These are phyloP conservation scores for Talaromyces amestolkiae DNA, from an alignment of 2,329 filamentous ascomycete species.

Conservation along the genomic window DNA sequence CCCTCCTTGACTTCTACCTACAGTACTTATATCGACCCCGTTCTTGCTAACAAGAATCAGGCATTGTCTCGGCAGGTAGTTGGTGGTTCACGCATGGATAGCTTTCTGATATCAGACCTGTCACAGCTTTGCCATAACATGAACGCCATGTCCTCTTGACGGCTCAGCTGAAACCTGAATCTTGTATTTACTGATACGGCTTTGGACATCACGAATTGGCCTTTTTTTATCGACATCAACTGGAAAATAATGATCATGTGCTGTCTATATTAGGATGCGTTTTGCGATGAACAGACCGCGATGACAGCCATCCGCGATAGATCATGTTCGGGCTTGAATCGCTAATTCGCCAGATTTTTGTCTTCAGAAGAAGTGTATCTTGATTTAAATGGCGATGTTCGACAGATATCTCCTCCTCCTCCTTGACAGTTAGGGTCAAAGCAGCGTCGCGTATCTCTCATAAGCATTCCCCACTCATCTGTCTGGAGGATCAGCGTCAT, in stretches of 20 bases:
- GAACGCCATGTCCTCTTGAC: neutral
- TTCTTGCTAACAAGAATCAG: neutral
- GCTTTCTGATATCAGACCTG: neutral
- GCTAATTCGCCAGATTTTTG: neutral
- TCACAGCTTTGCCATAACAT: neutral
- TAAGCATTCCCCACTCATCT: neutral
- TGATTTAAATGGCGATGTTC: neutral
- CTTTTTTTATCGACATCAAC: neutral
- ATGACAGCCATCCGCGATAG: neutral
- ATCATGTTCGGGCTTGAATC: neutral
- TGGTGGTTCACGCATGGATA: neutral
- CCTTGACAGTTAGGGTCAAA: neutral
- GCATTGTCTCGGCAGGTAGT: neutral
- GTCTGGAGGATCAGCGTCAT: neutral
- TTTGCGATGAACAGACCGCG: neutral
- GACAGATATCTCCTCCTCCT: neutral
- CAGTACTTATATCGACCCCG: neutral
- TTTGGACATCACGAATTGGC: neutral
- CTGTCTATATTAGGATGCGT: neutral
- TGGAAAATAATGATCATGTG: too few relatives aligned
- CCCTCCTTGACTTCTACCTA: neutral
- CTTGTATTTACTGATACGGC: neutral
- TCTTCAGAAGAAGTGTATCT: neutral
- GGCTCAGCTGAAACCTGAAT: constrained; percentile 5
- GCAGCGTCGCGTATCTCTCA: neutral